Base-by-base conservation (phyloP, 345 rosid genomes). In the Populus deltoides region DNA sequence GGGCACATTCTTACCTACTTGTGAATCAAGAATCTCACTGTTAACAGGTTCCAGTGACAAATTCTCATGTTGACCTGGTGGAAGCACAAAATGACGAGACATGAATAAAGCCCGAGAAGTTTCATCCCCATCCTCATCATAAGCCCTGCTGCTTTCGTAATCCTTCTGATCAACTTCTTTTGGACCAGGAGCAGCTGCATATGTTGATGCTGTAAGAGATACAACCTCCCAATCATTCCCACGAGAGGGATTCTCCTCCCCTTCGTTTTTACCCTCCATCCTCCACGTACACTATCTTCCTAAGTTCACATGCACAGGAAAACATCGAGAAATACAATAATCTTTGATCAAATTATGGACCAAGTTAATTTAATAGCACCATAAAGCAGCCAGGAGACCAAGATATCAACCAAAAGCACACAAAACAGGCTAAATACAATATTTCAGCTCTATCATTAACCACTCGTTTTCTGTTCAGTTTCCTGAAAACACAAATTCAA, bases 141-240 rank as follows among this genome's bases (percentile, higher is more conserved):
- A 68, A 70, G 79, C 74, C 79, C 83, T 83, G 43, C 43, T 83
- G 81, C 81, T 80, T 3, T 71, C 83, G 7, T 84, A 82, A 81
- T 91, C 88, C 72, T 76, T 84, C 18, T 72, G 24, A 36, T 85
- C 89, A 72, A 80, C 81, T 51, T 87, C 89, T 61, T 75, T 71
- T 0, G 98, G 92, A 86, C 97, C 89, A 62, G 98, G 94, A 82
- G 96, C 83, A 79, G 98, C 97, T 81, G 93, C 96, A 79, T 97
- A 97, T 29, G 98, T 81, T 13, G 99, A 97, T 72, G 97, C 96
- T 35, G 99, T 92, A 29, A 97, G 92, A 2, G 97, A 90, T 10
- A 97, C 96, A 24, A 97, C 97, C 87, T 97, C 99, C 98, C 98
- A 97, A 73, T 94, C 98, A 68, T 86, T 90, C 75, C 94, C 95